These are phyloP conservation scores for Pelargonium fulgidum DNA, from an alignment of 441 rosid genomes.

Conservation along the genomic window DNA sequence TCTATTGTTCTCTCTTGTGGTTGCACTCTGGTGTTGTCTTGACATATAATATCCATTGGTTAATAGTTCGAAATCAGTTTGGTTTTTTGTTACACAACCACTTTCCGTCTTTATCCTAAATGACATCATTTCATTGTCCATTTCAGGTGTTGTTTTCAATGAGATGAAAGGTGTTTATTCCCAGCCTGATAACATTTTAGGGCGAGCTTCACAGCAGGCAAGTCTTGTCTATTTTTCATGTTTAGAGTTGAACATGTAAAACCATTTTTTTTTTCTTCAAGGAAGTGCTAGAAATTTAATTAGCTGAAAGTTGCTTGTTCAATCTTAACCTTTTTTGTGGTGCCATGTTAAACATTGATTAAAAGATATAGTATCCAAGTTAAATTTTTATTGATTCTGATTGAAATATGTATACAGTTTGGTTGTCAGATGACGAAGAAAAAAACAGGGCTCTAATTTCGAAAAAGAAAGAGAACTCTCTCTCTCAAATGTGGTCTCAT, in stretches of 20 bases:
- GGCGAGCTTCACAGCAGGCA: slow-evolving; percentile 74
- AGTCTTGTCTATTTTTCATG: slow-evolving; percentile 18
- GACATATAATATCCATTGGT: neutral
- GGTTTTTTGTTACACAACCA: neutral
- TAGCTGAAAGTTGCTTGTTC: no score
- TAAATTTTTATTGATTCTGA: neutral
- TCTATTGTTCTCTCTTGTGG: neutral
- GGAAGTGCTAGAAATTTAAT: no score
- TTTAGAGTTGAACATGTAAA: neutral
- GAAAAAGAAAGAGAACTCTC: no score
- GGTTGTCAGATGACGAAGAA: no score
- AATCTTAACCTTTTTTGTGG: no score
- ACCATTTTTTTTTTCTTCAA: neutral
- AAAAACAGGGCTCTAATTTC: no score
- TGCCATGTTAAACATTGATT: neutral
- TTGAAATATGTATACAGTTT: neutral
- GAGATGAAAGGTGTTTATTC: slow-evolving; percentile 99
- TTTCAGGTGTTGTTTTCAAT: slow-evolving; percentile 88
- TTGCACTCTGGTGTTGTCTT: neutral
- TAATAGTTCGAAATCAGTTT: neutral
- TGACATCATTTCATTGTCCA: slow-evolving; percentile 9
- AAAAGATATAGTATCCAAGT: neutral
- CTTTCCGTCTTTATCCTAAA: slow-evolving; percentile 13
- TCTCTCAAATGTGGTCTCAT: neutral
- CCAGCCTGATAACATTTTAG: slow-evolving; percentile 88